Percentiles rank a stretch among this genome's conserved stretches.
Conservation (phyloP, 202 grass and related monocot genomes). For the Setaria italica region DNA sequence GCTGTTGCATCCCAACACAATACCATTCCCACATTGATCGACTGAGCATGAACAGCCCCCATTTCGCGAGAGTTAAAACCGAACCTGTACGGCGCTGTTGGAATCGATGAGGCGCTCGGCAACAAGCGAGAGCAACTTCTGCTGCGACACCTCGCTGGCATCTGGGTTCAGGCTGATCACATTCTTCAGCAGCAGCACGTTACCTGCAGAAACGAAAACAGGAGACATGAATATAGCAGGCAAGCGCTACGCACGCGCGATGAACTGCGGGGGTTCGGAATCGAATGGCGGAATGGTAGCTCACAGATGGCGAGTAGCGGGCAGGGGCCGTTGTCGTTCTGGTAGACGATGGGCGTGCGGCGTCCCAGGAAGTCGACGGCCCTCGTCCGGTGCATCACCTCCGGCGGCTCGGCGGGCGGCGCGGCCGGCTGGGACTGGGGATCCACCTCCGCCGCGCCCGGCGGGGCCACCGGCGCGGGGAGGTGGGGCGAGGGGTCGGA, state of each 20-base stretch:
- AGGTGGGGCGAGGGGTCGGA: constrained; percentile 38
- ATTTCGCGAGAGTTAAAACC: neutral
- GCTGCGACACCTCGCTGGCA: constrained; percentile 83
- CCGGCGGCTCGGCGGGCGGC: constrained; percentile 40
- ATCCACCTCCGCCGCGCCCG: constrained; percentile 49
- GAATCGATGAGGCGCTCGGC: constrained; percentile 87
- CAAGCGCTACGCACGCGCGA: neutral
- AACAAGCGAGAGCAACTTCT: constrained; percentile 94
- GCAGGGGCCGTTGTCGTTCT: constrained; percentile 98
- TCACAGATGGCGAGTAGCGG: constrained; percentile 98
- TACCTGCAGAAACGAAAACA: constrained; percentile 50
- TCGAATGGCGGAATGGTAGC: neutral
- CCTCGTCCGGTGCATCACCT: constrained; percentile 89
- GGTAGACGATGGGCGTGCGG: constrained; percentile 84
- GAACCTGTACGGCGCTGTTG: constrained; percentile 77
- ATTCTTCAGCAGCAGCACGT: constrained; percentile 93
- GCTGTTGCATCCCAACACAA: constrained; percentile 44
- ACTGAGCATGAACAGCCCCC: neutral
- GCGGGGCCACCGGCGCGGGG: constrained; percentile 45
- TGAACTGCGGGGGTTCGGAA: neutral
- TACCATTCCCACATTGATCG: neutral
- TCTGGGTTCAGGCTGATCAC: constrained; percentile 80
- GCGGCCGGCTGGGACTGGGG: constrained; percentile 23
- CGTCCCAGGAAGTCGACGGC: constrained; percentile 91
- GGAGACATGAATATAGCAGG: constrained; percentile 15